Evolutionary conservation across 1,284 basidiomycete species (phyloP).

Genomic region (Ceratobasidium sp.): DNA sequence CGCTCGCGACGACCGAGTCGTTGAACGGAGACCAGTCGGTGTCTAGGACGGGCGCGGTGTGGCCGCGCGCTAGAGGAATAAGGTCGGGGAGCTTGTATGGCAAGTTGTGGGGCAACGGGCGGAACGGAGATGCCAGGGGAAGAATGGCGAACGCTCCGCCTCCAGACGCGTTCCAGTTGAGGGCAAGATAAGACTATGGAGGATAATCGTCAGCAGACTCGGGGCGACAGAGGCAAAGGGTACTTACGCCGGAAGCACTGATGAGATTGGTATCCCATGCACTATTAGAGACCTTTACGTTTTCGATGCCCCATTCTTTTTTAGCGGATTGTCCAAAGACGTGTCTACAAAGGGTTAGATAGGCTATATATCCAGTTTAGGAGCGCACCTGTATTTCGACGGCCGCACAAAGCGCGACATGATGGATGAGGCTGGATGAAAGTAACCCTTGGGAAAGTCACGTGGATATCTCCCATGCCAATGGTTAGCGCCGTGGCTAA

Average conservation of each 20-base stretch:
- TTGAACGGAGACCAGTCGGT: conserved; percentile 98
- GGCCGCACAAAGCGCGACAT: conserved; percentile 72
- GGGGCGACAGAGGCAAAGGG: conserved; percentile 27
- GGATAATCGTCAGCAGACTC: conserved; percentile 21
- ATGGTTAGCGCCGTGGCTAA: background rate
- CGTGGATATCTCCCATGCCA: conserved; percentile 2
- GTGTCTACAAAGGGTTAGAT: conserved; percentile 68
- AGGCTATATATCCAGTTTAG: background rate
- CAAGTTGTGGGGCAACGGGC: conserved; percentile 66
- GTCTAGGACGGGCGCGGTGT: conserved; percentile 86
- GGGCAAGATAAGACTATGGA: conserved; percentile 80
- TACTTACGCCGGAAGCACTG: conserved; percentile 82
- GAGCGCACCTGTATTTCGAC: conserved; percentile 67
- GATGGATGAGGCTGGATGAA: conserved; percentile 19
- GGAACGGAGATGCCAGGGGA: conserved; percentile 84
- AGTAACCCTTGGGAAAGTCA: conserved; percentile 16
- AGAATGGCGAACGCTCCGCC: conserved; percentile 96
- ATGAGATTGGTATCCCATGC: conserved; percentile 98
- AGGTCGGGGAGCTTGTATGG: conserved; percentile 91
- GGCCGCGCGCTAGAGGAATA: conserved; percentile 90
- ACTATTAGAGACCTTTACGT: conserved; percentile 88
- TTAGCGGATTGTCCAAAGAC: conserved; percentile 90
- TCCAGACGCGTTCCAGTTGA: conserved; percentile 97
- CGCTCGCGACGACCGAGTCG: conserved; percentile 90
- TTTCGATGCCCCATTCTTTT: conserved; percentile 88